Percentiles rank a stretch among this genome's conserved stretches.
Conservation (phyloP, 345 rosid genomes). For the Crucihimalaya himalaica region DNA sequence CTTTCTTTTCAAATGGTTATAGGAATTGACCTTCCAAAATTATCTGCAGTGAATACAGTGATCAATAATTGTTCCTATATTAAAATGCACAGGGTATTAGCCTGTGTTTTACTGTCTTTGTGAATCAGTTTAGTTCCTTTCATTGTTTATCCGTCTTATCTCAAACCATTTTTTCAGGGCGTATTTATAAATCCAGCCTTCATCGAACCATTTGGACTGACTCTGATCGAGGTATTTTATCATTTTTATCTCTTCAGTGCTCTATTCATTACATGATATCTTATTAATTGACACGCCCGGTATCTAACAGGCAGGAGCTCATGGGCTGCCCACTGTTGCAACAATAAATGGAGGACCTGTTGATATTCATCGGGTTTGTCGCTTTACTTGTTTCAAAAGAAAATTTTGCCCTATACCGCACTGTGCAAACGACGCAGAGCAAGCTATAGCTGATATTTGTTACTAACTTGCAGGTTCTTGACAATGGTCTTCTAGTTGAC, state of each 20-base stretch:
- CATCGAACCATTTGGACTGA: slow-evolving; percentile 90
- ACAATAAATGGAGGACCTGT: slow-evolving; percentile 94
- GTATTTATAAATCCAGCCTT: slow-evolving; percentile 92
- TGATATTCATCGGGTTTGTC: slow-evolving; percentile 66
- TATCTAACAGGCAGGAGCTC: slow-evolving; percentile 73
- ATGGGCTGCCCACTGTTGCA: slow-evolving; percentile 89
- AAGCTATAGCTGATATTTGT: slow-evolving; percentile 6
- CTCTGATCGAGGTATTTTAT: slow-evolving; percentile 76
- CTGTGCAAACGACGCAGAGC: not conserved
- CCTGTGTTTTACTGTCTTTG: not conserved
- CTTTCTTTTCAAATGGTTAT: not conserved
- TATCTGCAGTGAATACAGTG: not conserved
- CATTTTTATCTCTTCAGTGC: slow-evolving; percentile 10
- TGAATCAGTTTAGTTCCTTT: not conserved
- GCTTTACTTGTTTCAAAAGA: not conserved
- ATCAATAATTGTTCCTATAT: not conserved
- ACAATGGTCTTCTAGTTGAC: slow-evolving; percentile 79
- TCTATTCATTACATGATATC: slow-evolving; percentile 6
- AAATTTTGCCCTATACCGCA: not conserved
- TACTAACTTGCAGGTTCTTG: slow-evolving; percentile 56
- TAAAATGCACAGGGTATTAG: not conserved
- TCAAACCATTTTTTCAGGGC: slow-evolving; percentile 51
- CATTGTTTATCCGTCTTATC: slow-evolving; percentile 11
- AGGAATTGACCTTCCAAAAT: not conserved
- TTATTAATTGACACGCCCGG: not conserved